phyloP scores from a whole-genome alignment of 768 basidiomycete genomes.

The Tylopilus sp. region DNA sequence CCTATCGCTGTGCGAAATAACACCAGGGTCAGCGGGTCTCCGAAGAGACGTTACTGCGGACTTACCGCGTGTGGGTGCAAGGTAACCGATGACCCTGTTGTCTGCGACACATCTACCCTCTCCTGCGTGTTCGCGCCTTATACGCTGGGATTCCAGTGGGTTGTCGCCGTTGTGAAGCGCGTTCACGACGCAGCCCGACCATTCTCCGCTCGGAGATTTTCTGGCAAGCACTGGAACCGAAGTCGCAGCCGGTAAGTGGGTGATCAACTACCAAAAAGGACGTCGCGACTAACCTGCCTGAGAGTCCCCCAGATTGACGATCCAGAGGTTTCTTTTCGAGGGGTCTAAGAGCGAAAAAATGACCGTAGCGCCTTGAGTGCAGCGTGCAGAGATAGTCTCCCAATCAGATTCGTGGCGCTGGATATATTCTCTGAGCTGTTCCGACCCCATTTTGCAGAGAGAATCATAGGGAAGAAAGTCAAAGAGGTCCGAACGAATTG shows the following conservation, averaged over 20 bases:
- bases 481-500: conserved; percentile 42
- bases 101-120: conserved; percentile 29
- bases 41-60: neutral
- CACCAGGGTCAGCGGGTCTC: conserved; percentile 14
- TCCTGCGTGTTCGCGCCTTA: conserved; percentile 30
- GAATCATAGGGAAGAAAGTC: conserved; percentile 40
- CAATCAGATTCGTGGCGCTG: conserved; percentile 35
- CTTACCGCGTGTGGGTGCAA: conserved; percentile 38
- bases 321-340: conserved; percentile 28
- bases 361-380: conserved; percentile 33
- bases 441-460: conserved; percentile 35
- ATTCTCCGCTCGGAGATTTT: conserved; percentile 17
- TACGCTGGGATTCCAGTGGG: conserved; percentile 24
- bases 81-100: conserved; percentile 36
- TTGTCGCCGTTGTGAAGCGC: conserved; percentile 31
- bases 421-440: conserved; percentile 39
- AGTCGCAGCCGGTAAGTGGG: conserved; percentile 13
- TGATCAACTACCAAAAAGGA: neutral
- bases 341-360: conserved; percentile 32
- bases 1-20: conserved; percentile 28
- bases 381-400: conserved; percentile 31
- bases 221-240: conserved; percentile 19
- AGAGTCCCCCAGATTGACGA: conserved; percentile 35
- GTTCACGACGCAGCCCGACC: conserved; percentile 23
- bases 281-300: conserved; percentile 27